Base-by-base conservation (phyloP, 257 asterid species). In the Plantago major region DNA sequence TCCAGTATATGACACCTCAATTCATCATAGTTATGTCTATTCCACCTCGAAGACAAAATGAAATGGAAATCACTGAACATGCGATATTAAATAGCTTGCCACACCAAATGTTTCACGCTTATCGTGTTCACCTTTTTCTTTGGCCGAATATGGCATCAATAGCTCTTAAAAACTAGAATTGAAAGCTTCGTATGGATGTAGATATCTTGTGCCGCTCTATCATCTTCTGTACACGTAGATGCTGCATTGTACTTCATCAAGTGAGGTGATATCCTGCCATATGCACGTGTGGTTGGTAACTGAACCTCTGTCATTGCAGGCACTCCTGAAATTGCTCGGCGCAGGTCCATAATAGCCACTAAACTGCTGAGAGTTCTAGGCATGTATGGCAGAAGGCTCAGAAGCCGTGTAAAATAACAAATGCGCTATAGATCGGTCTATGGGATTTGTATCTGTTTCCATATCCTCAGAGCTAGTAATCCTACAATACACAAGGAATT, bases 341-440 rank as follows among this genome's bases (percentile, higher is more conserved):
- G 43, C 57, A 19, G 22, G 38, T 19, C 57, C 19, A 30, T 11
- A 14, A 57, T 52, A 64, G 19, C 46, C 30, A 30, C 46, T 14
- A 62, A 46, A 54, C 72, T 67, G 78, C 42, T 66, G 30, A 1
- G 78, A 58, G 33, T 73, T 82, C 8, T 71, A 75, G 17, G 69
- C 74, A 18, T 76, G 73, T 11, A 57, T 11, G n/a, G 67, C 52
- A 43, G 81, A 43, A 40, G 93, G 60, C 48, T 79, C 90, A 9
- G 84, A 68, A 30, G 93, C 90, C 74, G 90, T 79, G 78, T 84
- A 95, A 72, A 88, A 91, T 68, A 88, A 71, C 40, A 88, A 65
- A 69, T 91, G 96, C 1, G 98, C 96, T 18, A 88, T 72, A 7
- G 95, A 84, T 42, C 93, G 84, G 65, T 88, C 98, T 48, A 91